Evolutionary conservation across 371 early-diverging fungal species (phyloP).

Genomic region (Mucor mucedo): DNA sequence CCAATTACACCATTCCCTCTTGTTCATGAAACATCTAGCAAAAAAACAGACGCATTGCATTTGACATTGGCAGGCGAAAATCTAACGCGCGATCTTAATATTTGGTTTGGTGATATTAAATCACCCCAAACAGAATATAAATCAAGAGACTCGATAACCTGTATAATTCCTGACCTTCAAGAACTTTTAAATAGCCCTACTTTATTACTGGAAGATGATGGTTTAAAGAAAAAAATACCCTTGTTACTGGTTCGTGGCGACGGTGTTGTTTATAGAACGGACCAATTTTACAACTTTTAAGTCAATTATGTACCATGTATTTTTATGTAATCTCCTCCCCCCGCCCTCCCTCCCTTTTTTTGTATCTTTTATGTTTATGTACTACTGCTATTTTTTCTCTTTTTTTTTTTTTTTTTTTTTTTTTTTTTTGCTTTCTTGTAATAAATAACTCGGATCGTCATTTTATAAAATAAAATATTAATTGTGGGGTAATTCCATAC

Average conservation of each 20-base stretch:
- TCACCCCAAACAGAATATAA: slow-evolving; percentile 58
- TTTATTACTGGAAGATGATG: slow-evolving; percentile 31
- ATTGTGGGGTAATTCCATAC: not conserved
- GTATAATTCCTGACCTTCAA: slow-evolving; percentile 47
- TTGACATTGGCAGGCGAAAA: slow-evolving; percentile 67
- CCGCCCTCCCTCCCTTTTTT: not conserved
- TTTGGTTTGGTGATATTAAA: slow-evolving; percentile 74
- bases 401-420: too few relatives aligned
- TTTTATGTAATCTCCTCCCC: slow-evolving; percentile 2
- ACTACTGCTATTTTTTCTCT: not conserved
- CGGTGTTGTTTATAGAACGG: slow-evolving; percentile 71
- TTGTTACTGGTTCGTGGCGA: slow-evolving; percentile 68
- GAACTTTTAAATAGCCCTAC: slow-evolving; percentile 35
- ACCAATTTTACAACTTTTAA: slow-evolving; percentile 46
- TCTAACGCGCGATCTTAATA: slow-evolving; percentile 64
- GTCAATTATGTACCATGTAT: not conserved
- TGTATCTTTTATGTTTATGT: not conserved
- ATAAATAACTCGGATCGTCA: not conserved
- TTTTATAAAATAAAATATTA: not conserved
- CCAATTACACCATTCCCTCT: slow-evolving; percentile 47
- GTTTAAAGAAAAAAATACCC: slow-evolving; percentile 47
- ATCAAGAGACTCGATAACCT: slow-evolving; percentile 53
- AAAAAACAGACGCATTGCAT: slow-evolving; percentile 6
- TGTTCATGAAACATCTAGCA: slow-evolving; percentile 22
- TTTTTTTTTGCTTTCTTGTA: slow-evolving; percentile 10